These are phyloP conservation scores for Cucumis melo DNA, from an alignment of 306 rosid species.

Conservation along the genomic window DNA sequence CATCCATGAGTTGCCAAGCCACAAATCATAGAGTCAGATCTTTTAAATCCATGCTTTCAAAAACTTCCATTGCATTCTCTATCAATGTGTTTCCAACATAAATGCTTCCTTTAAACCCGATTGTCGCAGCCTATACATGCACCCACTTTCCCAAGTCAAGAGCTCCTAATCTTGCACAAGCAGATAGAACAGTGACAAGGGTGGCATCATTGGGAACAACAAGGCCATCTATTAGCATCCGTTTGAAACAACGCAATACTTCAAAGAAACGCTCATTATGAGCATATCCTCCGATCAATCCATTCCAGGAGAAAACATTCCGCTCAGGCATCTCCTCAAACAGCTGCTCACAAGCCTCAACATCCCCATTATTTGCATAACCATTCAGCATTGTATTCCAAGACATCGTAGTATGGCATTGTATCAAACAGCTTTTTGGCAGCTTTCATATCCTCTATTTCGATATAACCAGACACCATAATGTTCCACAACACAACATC, in stretches of 20 bases:
- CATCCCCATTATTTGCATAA: slow-evolving; percentile 36
- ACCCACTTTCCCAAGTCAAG: slow-evolving; percentile 59
- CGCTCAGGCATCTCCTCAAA: slow-evolving; percentile 56
- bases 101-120: slow-evolving; percentile 35
- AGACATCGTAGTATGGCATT: slow-evolving; percentile 42
- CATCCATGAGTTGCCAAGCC: slow-evolving; percentile 50
- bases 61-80: slow-evolving; percentile 38
- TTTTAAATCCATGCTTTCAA: slow-evolving; percentile 30
- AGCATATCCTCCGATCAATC: slow-evolving; percentile 47
- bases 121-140: slow-evolving; percentile 33
- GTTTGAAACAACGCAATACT: slow-evolving; percentile 42
- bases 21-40: slow-evolving; percentile 35
- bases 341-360: slow-evolving; percentile 37
- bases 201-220: slow-evolving; percentile 65
- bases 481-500: slow-evolving; percentile 66
- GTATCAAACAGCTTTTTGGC: slow-evolving; percentile 49
- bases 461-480: slow-evolving; percentile 49
- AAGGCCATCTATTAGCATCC: slow-evolving; percentile 34
- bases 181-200: slow-evolving; percentile 38
- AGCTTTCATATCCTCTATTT: slow-evolving; percentile 28
- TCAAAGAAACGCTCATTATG: slow-evolving; percentile 26
- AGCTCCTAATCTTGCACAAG: slow-evolving; percentile 68
- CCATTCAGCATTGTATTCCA: slow-evolving; percentile 71
- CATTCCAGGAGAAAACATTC: slow-evolving; percentile 78
- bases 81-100: slow-evolving; percentile 50